Conservation (phyloP, 306 rosid species). For the Dalbergia cochinchinensis region DNA sequence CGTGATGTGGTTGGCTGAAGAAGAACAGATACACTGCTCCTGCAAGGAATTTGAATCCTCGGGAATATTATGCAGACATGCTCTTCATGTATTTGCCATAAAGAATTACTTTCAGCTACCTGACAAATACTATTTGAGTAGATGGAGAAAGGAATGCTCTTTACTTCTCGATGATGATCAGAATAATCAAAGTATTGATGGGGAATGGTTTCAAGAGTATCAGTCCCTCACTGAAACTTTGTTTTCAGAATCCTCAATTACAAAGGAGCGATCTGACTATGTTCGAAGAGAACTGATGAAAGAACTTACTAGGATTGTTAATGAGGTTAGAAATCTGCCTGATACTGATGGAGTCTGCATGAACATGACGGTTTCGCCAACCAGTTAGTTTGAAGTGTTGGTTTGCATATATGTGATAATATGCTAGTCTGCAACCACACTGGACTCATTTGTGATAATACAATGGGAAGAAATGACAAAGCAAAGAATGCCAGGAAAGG, state of each 20-base stretch:
- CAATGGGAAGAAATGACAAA: conserved; percentile 15
- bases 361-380: conserved; percentile 74
- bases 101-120: conserved; percentile 96
- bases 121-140: conserved; percentile 70
- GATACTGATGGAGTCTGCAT: conserved; percentile 71
- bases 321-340: conserved; percentile 84
- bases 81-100: conserved; percentile 64
- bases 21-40: conserved; percentile 86
- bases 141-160: conserved; percentile 82
- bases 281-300: conserved; percentile 71
- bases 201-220: conserved; percentile 85
- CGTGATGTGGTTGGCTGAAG: conserved; percentile 79
- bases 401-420: conserved; percentile 28
- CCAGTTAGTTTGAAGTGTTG: conserved; percentile 51
- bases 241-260: conserved; percentile 75
- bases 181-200: conserved; percentile 50
- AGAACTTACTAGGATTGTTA: conserved; percentile 75
- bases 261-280: conserved; percentile 87
- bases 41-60: conserved; percentile 97
- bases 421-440: conserved; percentile 43
- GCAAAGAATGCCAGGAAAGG: neutral
- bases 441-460: conserved; percentile 9
- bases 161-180: conserved; percentile 57
- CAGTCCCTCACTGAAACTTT: conserved; percentile 76
- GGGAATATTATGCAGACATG: conserved; percentile 88